Conservation (phyloP, 2,329 filamentous ascomycete genomes). For the Colletotrichum sp. region DNA sequence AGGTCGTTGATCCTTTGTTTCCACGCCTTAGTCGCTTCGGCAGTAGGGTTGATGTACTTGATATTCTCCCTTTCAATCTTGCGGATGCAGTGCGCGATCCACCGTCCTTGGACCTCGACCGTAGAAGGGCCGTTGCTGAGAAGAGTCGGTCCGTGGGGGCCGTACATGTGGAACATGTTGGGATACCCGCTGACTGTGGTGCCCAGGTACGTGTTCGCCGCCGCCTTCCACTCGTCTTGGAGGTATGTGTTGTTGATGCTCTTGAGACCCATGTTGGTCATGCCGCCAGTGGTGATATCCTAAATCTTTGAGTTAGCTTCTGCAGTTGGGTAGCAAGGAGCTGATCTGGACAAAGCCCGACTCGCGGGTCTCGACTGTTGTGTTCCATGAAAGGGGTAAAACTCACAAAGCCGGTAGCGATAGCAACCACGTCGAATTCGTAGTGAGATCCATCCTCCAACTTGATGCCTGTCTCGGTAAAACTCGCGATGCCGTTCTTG, state of each 20-base stretch:
- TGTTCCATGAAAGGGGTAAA: neutral
- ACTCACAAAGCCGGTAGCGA: conserved; percentile 52
- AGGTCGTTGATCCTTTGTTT: conserved; percentile 52
- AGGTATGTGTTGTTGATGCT: conserved; percentile 42
- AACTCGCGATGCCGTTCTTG: conserved; percentile 42
- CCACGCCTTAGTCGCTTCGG: conserved; percentile 51
- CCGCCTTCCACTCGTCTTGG: conserved; percentile 45
- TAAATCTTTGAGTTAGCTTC: neutral
- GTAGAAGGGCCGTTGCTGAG: conserved; percentile 60
- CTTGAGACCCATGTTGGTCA: conserved; percentile 50
- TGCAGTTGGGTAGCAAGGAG: neutral
- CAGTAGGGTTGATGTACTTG: conserved; percentile 54
- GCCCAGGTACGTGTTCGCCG: conserved; percentile 49
- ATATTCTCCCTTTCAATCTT: conserved; percentile 50
- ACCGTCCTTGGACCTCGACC: conserved; percentile 61
- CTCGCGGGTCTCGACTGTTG: neutral
- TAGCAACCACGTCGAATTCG: conserved; percentile 48
- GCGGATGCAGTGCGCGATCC: conserved; percentile 56
- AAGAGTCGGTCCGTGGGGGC: conserved; percentile 60
- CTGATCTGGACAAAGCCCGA: neutral
- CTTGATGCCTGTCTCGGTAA: conserved; percentile 45
- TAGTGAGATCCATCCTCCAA: conserved; percentile 44
- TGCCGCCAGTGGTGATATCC: conserved; percentile 29
- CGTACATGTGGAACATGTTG: conserved; percentile 60
- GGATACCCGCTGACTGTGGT: conserved; percentile 48